Conservation (phyloP, 2,329 filamentous ascomycete species). For the Epichloe bromicola region DNA sequence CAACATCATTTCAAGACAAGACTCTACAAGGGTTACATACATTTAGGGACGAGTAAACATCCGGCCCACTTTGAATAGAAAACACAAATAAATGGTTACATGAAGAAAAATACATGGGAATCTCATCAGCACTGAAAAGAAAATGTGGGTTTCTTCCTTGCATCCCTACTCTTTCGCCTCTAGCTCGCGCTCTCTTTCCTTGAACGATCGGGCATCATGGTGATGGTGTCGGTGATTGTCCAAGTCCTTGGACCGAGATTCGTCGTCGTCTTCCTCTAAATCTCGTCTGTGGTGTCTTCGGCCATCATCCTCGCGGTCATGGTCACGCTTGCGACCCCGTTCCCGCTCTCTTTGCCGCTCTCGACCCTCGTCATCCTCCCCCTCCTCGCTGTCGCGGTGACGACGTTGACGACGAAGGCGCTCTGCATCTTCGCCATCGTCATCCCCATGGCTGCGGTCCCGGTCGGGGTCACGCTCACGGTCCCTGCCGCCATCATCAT, state of each 20-base stretch:
- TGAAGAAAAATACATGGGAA: background rate
- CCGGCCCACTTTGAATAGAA: background rate
- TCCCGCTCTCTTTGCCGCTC: background rate
- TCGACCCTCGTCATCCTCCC: background rate
- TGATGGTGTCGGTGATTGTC: conserved; percentile 7
- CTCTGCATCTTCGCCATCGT: conserved; percentile 10
- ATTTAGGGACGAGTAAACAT: background rate
- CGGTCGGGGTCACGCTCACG: background rate
- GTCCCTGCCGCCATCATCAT: conserved; percentile 9
- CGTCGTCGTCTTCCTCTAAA: conserved; percentile 12
- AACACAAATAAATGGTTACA: background rate
- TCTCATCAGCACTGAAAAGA: background rate
- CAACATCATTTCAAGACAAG: no score
- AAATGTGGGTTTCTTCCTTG: no score
- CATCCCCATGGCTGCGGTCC: conserved; percentile 5
- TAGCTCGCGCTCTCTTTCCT: conserved; percentile 9
- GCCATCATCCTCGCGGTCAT: conserved; percentile 9
- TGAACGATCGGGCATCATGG: conserved; percentile 11
- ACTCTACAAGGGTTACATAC: no score
- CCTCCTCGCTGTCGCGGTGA: conserved; percentile 11
- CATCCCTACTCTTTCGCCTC: conserved; percentile 1
- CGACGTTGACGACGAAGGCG: conserved; percentile 8
- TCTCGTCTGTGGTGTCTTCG: conserved; percentile 12
- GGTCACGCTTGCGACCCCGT: conserved; percentile 2
- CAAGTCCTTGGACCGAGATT: conserved; percentile 5